These are phyloP conservation scores for Entomortierella chlamydospora DNA, from an alignment of 192 early-diverging fungal genomes.

Conservation along the genomic window DNA sequence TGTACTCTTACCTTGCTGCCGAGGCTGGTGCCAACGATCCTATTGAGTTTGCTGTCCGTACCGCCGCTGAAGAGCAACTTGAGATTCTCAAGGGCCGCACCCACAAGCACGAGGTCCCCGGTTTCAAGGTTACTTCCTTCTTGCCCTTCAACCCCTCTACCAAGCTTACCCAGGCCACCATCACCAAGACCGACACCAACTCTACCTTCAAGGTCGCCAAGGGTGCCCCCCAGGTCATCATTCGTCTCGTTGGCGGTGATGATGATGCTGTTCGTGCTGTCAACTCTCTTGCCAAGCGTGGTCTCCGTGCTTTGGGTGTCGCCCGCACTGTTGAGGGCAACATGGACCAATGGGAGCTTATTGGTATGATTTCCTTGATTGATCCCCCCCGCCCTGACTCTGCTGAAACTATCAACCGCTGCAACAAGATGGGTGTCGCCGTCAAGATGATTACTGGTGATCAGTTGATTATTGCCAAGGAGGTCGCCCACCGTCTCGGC, in stretches of 20 bases:
- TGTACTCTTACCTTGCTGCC: constrained; percentile 81
- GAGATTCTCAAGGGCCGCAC: constrained; percentile 68
- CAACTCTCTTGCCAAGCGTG: constrained; percentile 85
- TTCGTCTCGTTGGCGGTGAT: constrained; percentile 83
- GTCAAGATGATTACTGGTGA: constrained; percentile 96
- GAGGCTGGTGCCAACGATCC: constrained; percentile 90
- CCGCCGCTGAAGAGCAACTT: constrained; percentile 76
- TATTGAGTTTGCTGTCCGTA: constrained; percentile 86
- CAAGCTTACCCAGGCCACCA: constrained; percentile 89
- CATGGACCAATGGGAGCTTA: constrained; percentile 76
- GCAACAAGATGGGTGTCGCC: constrained; percentile 80
- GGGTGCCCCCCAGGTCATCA: constrained; percentile 95
- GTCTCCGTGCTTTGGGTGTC: constrained; percentile 86
- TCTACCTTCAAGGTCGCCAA: constrained; percentile 91
- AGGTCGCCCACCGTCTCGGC: constrained; percentile 85
- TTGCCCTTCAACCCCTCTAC: constrained; percentile 90
- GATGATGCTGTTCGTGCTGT: constrained; percentile 87
- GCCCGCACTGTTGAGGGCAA: constrained; percentile 78
- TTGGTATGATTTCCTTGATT: constrained; percentile 88
- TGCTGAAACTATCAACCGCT: constrained; percentile 82
- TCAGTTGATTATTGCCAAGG: constrained; percentile 90
- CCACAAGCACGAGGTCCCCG: constrained; percentile 84
- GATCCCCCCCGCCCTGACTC: constrained; percentile 89
- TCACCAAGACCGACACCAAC: constrained; percentile 73
- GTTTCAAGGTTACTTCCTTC: constrained; percentile 89